These are phyloP conservation scores for Botrytis hyacinthi DNA, from an alignment of 2,329 filamentous ascomycete species.

Conservation along the genomic window DNA sequence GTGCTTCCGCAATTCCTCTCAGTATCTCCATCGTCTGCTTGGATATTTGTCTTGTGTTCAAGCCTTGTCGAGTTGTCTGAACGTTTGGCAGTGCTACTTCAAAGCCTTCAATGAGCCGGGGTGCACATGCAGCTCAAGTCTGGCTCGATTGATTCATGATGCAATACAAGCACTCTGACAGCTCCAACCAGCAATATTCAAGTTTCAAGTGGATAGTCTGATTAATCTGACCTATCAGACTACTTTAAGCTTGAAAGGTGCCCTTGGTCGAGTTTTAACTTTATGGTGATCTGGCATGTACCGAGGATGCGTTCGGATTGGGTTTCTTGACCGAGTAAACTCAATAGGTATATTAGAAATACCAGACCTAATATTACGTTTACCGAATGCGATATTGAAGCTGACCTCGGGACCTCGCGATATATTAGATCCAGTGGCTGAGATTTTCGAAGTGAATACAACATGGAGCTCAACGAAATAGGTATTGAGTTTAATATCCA, in stretches of 20 bases:
- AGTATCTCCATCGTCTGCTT: not conserved
- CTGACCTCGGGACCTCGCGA: too few relatives aligned
- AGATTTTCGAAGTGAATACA: too few relatives aligned
- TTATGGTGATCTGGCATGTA: not conserved
- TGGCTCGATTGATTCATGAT: not conserved
- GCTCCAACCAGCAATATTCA: not conserved
- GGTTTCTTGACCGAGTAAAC: too few relatives aligned
- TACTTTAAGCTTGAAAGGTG: not conserved
- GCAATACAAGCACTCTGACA: not conserved
- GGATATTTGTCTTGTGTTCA: not conserved
- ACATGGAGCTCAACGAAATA: too few relatives aligned
- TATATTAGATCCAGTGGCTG: too few relatives aligned
- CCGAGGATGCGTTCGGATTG: too few relatives aligned
- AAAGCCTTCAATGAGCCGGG: not conserved
- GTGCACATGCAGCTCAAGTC: not conserved
- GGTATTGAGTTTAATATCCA: too few relatives aligned
- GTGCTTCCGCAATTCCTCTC: not conserved
- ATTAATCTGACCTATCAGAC: not conserved
- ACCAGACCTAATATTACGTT: too few relatives aligned
- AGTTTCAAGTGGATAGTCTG: not conserved
- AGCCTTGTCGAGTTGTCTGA: not conserved
- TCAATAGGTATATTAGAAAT: too few relatives aligned
- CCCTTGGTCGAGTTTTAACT: not conserved
- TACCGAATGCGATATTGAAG: too few relatives aligned
- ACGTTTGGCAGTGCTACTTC: not conserved